Evolutionary conservation across 768 basidiomycete genomes (phyloP).

Genomic region (Collybia sordida): DNA sequence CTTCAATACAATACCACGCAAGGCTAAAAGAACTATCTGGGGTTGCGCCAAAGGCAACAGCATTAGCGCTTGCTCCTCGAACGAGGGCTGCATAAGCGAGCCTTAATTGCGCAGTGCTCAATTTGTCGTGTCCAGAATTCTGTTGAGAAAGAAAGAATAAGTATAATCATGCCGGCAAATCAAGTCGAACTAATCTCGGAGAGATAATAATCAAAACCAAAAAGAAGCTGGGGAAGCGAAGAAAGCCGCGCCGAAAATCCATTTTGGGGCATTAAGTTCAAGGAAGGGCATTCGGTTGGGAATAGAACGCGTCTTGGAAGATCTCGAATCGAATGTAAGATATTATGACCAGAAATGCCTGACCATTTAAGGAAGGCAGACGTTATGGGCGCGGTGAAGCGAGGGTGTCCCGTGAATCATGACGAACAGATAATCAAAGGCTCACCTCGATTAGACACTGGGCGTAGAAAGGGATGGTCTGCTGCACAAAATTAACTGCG

Average conservation of each 20-base stretch:
- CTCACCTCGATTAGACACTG: conserved; percentile 69
- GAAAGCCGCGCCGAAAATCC: neutral
- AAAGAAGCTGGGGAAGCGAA: neutral
- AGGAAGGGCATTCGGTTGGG: neutral
- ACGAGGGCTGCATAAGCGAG: conserved; percentile 77
- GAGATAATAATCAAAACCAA: neutral
- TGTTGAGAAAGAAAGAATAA: conserved; percentile 22
- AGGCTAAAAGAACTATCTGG: conserved; percentile 38
- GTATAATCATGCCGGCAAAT: conserved; percentile 9
- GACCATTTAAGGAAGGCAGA: neutral
- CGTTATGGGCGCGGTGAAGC: neutral
- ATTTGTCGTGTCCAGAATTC: conserved; percentile 62
- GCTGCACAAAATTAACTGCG: conserved; percentile 43
- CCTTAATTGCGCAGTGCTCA: conserved; percentile 65
- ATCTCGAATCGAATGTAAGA: no score
- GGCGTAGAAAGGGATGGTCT: conserved; percentile 74
- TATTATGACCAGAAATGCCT: no score
- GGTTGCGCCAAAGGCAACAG: conserved; percentile 15
- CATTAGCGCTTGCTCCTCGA: conserved; percentile 50
- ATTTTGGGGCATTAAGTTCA: neutral
- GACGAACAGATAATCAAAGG: conserved; percentile 1
- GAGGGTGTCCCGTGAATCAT: neutral
- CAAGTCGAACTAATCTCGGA: conserved; percentile 3
- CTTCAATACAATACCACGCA: conserved; percentile 69
- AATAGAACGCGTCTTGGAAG: neutral